Evolutionary conservation across 768 basidiomycete species (phyloP).

Genomic region (Lanmaoa rubissima): DNA sequence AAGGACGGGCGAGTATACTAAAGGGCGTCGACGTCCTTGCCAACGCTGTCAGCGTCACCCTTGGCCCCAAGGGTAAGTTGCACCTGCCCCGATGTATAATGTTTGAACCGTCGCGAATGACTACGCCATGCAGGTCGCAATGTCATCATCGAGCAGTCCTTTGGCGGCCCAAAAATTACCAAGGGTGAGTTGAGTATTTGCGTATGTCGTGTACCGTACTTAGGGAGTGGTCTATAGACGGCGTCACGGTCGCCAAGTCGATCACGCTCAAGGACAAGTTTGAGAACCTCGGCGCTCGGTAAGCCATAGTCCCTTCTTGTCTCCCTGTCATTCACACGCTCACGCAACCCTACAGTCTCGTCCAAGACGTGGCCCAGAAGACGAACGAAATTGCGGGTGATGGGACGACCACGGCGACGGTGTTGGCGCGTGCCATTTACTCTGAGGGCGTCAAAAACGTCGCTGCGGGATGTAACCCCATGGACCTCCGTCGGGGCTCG

Average conservation of each 20-base stretch:
- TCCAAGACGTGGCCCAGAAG: constrained; percentile 95
- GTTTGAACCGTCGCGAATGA: constrained; percentile 6
- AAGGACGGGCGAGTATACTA: constrained; percentile 89
- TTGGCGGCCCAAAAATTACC: constrained; percentile 91
- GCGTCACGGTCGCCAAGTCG: constrained; percentile 96
- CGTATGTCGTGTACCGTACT: background rate
- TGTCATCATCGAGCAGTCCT: constrained; percentile 96
- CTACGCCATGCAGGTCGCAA: constrained; percentile 65
- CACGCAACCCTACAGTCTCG: constrained; percentile 52
- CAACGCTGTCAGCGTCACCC: constrained; percentile 93
- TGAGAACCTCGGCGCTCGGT: constrained; percentile 98
- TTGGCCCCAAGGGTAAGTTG: constrained; percentile 86
- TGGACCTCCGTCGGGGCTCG: constrained; percentile 98
- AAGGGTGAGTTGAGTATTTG: constrained; percentile 58
- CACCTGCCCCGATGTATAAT: rapidly evolving
- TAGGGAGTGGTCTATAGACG: constrained; percentile 53
- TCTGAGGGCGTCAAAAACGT: constrained; percentile 99
- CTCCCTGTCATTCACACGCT: background rate
- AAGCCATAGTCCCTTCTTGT: constrained; percentile 27
- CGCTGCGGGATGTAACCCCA: constrained; percentile 98
- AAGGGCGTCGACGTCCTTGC: constrained; percentile 96
- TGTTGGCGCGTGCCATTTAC: constrained; percentile 96
- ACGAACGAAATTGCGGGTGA: constrained; percentile 98
- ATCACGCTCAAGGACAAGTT: constrained; percentile 96
- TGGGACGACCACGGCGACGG: constrained; percentile 97